A percentile compares a stretch with the other conserved stretches of the same genome.
phyloP scores from a whole-genome alignment of 2,329 filamentous ascomycete genomes.

The Fusarium hainanense region DNA sequence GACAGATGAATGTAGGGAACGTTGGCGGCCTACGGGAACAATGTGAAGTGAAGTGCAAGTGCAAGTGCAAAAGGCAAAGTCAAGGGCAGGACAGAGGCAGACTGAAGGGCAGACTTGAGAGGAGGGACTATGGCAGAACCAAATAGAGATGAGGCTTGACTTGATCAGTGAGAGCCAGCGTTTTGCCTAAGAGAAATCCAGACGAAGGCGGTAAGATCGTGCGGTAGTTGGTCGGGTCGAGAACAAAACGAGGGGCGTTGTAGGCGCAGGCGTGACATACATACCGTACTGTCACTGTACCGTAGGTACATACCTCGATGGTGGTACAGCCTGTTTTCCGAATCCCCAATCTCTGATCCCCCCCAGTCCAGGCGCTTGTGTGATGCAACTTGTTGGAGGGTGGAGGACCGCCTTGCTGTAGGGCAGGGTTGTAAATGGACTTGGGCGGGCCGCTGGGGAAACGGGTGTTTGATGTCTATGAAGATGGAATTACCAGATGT shows the following conservation, averaged over 20 bases:
- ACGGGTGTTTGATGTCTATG: conserved; percentile 28
- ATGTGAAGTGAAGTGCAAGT: not conserved
- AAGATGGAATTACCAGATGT: conserved; percentile 9
- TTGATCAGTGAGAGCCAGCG: conserved; percentile 29
- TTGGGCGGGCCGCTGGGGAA: conserved; percentile 23
- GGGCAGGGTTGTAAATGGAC: conserved; percentile 15
- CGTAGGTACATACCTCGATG: not conserved
- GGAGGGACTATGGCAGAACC: conserved; percentile 39
- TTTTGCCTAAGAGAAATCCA: conserved; percentile 35
- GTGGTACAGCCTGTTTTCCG: conserved; percentile 16
- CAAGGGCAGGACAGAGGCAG: conserved; percentile 32
- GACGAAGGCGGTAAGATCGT: conserved; percentile 38
- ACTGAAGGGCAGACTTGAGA: conserved; percentile 31
- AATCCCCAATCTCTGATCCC: conserved; percentile 17
- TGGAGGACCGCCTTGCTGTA: conserved; percentile 18
- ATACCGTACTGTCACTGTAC: conserved; percentile 30
- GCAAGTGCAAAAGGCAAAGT: not conserved
- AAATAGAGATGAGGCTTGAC: conserved; percentile 42
- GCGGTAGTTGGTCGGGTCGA: conserved; percentile 36
- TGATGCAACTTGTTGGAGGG: conserved; percentile 22
- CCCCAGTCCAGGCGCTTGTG: conserved; percentile 39
- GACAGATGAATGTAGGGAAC: conserved; percentile 8
- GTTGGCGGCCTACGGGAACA: conserved; percentile 24
- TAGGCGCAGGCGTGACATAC: conserved; percentile 43
- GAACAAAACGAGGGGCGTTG: conserved; percentile 30